Evolutionary conservation across 768 basidiomycete genomes (phyloP).

Genomic region (Xerocomellus dryophilus): DNA sequence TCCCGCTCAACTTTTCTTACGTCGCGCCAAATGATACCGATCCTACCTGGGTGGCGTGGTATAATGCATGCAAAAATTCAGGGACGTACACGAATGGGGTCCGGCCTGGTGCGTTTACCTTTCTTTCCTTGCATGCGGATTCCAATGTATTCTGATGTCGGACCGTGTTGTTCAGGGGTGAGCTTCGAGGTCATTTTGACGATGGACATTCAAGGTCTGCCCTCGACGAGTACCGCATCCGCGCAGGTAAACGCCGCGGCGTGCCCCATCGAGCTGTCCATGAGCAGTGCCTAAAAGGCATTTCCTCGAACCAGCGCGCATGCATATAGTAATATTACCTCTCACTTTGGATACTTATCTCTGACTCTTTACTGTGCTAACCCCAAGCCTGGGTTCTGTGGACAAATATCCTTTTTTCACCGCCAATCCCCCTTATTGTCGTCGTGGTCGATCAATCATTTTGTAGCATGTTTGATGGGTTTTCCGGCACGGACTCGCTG

Average conservation of each 20-base stretch:
- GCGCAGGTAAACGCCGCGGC: constrained; percentile 57
- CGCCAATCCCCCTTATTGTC: not conserved
- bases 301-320: not conserved
- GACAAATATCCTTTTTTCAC: constrained; percentile 7
- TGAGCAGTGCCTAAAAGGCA: constrained; percentile 43
- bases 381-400: constrained; percentile 5
- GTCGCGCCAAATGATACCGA: constrained; percentile 76
- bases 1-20: constrained; percentile 87
- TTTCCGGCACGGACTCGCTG: constrained; percentile 12
- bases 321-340: not conserved
- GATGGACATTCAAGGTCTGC: constrained; percentile 69
- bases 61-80: constrained; percentile 70
- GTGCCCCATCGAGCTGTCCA: constrained; percentile 68
- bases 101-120: constrained; percentile 51
- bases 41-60: constrained; percentile 78
- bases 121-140: not conserved
- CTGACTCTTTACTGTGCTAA: constrained; percentile 4
- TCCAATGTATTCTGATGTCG: constrained; percentile 1
- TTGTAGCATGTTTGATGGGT: not conserved
- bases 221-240: constrained; percentile 48
- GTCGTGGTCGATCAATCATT: not conserved
- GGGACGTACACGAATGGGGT: constrained; percentile 45
- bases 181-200: constrained; percentile 63
- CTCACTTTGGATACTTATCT: constrained; percentile 13
- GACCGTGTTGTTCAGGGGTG: constrained; percentile 35